Conservation (phyloP, 2,329 filamentous ascomycete genomes). For the Esteya vermicola region DNA sequence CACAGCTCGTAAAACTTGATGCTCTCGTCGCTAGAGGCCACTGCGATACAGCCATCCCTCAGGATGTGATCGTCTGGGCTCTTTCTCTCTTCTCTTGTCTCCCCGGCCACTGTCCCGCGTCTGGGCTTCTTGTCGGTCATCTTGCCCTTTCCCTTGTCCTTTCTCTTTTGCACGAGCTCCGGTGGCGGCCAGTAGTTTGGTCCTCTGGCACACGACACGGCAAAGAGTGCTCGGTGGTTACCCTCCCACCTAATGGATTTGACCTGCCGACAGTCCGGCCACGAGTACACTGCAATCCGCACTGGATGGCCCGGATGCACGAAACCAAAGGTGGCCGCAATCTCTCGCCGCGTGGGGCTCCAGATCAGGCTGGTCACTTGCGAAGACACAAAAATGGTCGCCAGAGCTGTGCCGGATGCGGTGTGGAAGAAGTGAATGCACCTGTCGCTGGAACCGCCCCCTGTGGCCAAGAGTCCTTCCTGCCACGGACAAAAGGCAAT, state of each 20-base stretch:
- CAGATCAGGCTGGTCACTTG: constrained; percentile 90
- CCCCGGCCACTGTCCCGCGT: too few relatives aligned
- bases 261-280: constrained; percentile 81
- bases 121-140: too few relatives aligned
- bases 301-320: constrained; percentile 79
- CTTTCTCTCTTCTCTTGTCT: too few relatives aligned
- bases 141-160: constrained; percentile 29
- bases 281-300: constrained; percentile 84
- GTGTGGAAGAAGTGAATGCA: constrained; percentile 95
- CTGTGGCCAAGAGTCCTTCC: constrained; percentile 71
- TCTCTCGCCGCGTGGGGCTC: constrained; percentile 74
- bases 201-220: constrained; percentile 51
- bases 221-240: constrained; percentile 68
- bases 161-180: constrained; percentile 20
- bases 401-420: constrained; percentile 65
- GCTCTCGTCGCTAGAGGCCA: constrained; percentile 81
- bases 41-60: constrained; percentile 72
- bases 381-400: constrained; percentile 81
- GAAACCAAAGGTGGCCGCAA: constrained; percentile 88
- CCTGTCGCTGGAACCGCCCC: constrained; percentile 86
- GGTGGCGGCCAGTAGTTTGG: constrained; percentile 35
- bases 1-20: constrained; percentile 96
- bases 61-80: constrained; percentile 40
- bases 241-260: constrained; percentile 74
- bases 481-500: constrained; percentile 97